Evolutionary conservation across 768 basidiomycete species (phyloP), one percentile per base, ranked within the genome.

Genomic region (Dioszegia hungarica): DNA sequence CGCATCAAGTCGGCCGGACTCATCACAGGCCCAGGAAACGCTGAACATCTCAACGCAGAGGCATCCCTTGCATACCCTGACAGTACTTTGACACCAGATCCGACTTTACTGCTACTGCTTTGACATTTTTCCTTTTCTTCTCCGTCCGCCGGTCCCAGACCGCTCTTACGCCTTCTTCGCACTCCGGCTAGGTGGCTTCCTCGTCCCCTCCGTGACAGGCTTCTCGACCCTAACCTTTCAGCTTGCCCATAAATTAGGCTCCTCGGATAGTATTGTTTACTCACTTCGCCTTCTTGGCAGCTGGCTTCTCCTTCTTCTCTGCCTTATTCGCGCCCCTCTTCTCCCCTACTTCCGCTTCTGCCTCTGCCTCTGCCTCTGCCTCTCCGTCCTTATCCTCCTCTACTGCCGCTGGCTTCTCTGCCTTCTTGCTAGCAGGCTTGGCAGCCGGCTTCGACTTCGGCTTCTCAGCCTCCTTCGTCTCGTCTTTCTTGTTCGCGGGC

Each of bases 221-320:
- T 71, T 71, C 20, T 49, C 49, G 6, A 59, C 59, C 50, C 67
- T 69, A 33, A 10, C 14, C n/a, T n/a, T 31, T 57, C 19, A 54
- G 59, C 49, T 19, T 11, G 28, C 24, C 2, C 24, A 39, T 38
- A 4, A 19, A 24, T 28, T 24, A 43, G 20, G 39, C n/a, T 5
- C 4, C 33, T 25, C 17, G 15, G 17, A 20, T n/a, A n/a, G n/a
- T n/a, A n/a, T n/a, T n/a, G n/a, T n/a, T 19, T 29, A 62, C 70
- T 62, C 39, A 73, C 71, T 73, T 73, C 33, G 68, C 62, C 45
- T 73, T 73, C 59, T 72, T 72, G 22, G 52, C 59, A 31, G 65
- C 56, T 3, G 67, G 67, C 40, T 69, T 69, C 39, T 66, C 65
- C 25, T 27, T 31, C 34, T 41, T 51, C 8, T 47, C 48, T 1